Percentiles rank a stretch among this genome's conserved stretches.
phyloP scores from a whole-genome alignment of 768 basidiomycete genomes.

The Russula ochroleuca region DNA sequence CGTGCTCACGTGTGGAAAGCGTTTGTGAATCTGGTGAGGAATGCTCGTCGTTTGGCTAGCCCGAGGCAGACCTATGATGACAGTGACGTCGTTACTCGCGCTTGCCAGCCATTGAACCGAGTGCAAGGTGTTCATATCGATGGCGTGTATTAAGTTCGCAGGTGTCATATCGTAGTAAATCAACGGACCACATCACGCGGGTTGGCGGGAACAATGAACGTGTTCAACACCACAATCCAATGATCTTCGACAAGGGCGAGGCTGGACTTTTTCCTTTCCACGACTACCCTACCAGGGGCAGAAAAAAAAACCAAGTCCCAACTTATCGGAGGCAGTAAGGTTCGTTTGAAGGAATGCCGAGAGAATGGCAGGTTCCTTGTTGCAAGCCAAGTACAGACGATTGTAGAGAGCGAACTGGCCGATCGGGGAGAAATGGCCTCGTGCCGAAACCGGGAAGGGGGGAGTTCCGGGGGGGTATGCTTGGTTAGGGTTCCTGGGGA shows the following conservation, averaged over 20 bases:
- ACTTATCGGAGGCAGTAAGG: slow-evolving; percentile 16
- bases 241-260: slow-evolving; percentile 11
- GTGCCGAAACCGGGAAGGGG: slow-evolving; percentile 14
- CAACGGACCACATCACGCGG: slow-evolving; percentile 17
- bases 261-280: slow-evolving; percentile 9
- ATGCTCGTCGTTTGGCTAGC: slow-evolving; percentile 27
- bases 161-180: slow-evolving; percentile 21
- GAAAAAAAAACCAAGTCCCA: not conserved
- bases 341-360: slow-evolving; percentile 21
- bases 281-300: too few relatives aligned
- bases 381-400: slow-evolving; percentile 15
- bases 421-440: slow-evolving; percentile 14
- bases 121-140: slow-evolving; percentile 22
- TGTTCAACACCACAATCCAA: slow-evolving; percentile 10
- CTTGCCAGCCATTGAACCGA: slow-evolving; percentile 9
- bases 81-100: slow-evolving; percentile 21
- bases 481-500: slow-evolving; percentile 24
- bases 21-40: slow-evolving; percentile 27
- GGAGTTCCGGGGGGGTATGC: slow-evolving; percentile 23
- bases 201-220: slow-evolving; percentile 14
- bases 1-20: slow-evolving; percentile 27
- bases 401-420: slow-evolving; percentile 21
- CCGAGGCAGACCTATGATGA: slow-evolving; percentile 26
- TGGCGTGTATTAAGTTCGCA: slow-evolving; percentile 17
- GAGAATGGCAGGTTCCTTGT: slow-evolving; percentile 8